These are phyloP conservation scores for Apiotrichum akiyoshidainum DNA, from an alignment of 1,284 basidiomycete genomes.

Conservation along the genomic window DNA sequence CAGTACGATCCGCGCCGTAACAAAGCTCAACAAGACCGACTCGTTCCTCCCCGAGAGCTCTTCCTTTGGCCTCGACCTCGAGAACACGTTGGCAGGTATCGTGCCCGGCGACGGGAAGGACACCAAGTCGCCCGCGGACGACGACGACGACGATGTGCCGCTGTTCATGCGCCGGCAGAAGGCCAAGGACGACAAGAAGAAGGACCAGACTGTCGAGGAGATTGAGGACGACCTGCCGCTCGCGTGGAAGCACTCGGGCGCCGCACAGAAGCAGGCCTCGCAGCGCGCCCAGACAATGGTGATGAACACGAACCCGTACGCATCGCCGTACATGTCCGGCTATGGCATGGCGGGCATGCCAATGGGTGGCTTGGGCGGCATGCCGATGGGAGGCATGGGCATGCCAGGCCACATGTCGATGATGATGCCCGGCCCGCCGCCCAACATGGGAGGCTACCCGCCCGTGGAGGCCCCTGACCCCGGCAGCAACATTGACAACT, in stretches of 20 bases:
- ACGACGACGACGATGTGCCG: slow-evolving; percentile 36
- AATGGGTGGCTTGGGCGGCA: slow-evolving; percentile 8
- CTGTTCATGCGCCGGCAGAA: slow-evolving; percentile 18
- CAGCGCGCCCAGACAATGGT: slow-evolving; percentile 7
- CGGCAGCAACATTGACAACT: slow-evolving; percentile 24
- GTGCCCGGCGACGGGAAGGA: too few relatives aligned
- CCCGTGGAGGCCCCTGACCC: slow-evolving; percentile 16
- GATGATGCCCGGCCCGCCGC: slow-evolving; percentile 4
- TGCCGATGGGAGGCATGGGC: slow-evolving; percentile 4
- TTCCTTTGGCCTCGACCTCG: background rate
- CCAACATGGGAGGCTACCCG: slow-evolving; percentile 4
- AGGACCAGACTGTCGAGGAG: slow-evolving; percentile 18
- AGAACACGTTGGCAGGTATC: background rate
- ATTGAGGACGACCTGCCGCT: slow-evolving; percentile 45
- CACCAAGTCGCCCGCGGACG: slow-evolving; percentile 10
- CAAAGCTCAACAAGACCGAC: background rate
- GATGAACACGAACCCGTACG: slow-evolving; percentile 3
- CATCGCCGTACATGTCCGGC: slow-evolving; percentile 5
- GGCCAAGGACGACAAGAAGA: slow-evolving; percentile 1
- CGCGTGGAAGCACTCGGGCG: slow-evolving; percentile 38
- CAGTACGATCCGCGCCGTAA: background rate
- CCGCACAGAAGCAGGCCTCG: slow-evolving; percentile 14
- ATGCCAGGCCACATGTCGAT: slow-evolving; percentile 11
- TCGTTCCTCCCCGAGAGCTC: background rate
- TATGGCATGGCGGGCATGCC: slow-evolving; percentile 9